phyloP scores from a whole-genome alignment of 495 filamentous ascomycete species.

The Trichoderma parareesei region DNA sequence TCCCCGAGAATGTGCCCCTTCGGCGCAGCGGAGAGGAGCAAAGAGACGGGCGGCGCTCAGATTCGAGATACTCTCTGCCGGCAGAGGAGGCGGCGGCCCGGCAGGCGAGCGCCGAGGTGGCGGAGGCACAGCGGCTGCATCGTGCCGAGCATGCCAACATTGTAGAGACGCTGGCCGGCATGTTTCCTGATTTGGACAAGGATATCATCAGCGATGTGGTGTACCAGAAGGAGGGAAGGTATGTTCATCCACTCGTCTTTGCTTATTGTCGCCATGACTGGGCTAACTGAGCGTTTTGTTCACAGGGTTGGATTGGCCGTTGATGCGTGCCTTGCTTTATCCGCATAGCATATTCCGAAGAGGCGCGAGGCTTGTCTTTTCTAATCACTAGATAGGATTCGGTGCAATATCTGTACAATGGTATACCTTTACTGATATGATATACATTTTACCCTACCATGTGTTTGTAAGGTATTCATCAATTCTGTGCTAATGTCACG shows the following conservation, averaged over 20 bases:
- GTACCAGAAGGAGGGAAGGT: constrained; percentile 84
- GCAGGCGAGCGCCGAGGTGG: constrained; percentile 87
- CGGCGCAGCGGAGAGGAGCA: constrained; percentile 11
- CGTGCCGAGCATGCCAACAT: constrained; percentile 80
- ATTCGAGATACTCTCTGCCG: constrained; percentile 38
- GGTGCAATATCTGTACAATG: background rate
- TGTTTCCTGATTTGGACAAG: constrained; percentile 87
- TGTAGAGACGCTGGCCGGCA: constrained; percentile 82
- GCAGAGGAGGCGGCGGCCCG: constrained; percentile 89
- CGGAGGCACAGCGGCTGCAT: constrained; percentile 79
- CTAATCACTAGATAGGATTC: background rate
- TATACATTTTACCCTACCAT: background rate
- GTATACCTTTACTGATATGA: background rate
- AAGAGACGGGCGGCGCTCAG: constrained; percentile 24
- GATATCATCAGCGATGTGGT: constrained; percentile 94
- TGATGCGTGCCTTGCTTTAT: constrained; percentile 83
- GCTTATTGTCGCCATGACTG: background rate
- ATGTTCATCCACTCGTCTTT: constrained; percentile 28
- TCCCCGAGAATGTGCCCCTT: constrained; percentile 32
- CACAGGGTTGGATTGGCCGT: constrained; percentile 78
- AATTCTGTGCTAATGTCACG: background rate
- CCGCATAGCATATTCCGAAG: constrained; percentile 24
- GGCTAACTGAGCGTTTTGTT: constrained; percentile 19
- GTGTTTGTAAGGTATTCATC: background rate
- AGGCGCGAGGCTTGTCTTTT: background rate